A percentile compares a stretch with the other conserved stretches of the same genome.
Conservation (phyloP, 2,329 filamentous ascomycete genomes). For the Apiospora aurea region DNA sequence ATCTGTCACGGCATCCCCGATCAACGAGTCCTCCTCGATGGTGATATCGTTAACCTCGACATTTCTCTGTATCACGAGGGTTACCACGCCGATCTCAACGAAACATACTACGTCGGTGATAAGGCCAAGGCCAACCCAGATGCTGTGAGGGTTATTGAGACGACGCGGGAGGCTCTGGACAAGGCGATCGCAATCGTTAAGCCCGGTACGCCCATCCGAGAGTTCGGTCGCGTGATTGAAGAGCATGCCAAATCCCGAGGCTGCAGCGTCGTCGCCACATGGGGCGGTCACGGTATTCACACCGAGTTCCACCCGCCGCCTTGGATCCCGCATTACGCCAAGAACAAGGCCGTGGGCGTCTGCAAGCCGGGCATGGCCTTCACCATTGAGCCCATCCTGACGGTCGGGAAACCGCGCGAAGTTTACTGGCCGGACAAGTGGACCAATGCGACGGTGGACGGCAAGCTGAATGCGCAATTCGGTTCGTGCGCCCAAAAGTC, state of each 20-base stretch:
- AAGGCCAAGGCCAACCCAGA: constrained; percentile 82
- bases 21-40: constrained; percentile 81
- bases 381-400: constrained; percentile 98
- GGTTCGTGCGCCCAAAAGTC: constrained; percentile 57
- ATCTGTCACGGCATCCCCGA: constrained; percentile 98
- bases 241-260: constrained; percentile 83
- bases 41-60: constrained; percentile 96
- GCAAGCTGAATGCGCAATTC: constrained; percentile 88
- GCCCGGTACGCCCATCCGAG: constrained; percentile 86
- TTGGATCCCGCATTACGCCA: constrained; percentile 93
- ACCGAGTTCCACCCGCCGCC: constrained; percentile 89
- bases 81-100: constrained; percentile 94
- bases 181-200: constrained; percentile 87
- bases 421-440: constrained; percentile 98
- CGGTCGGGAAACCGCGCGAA: constrained; percentile 84
- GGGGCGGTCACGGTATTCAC: constrained; percentile 94
- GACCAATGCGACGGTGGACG: constrained; percentile 91
- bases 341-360: constrained; percentile 92
- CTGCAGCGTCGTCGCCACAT: constrained; percentile 90
- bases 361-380: constrained; percentile 97
- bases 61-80: constrained; percentile 91
- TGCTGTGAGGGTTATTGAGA: constrained; percentile 85
- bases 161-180: constrained; percentile 87
- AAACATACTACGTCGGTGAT: constrained; percentile 95
- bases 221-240: constrained; percentile 91